Conservation (phyloP, 805 yeast species). For the Pichia thaimueangensis region DNA sequence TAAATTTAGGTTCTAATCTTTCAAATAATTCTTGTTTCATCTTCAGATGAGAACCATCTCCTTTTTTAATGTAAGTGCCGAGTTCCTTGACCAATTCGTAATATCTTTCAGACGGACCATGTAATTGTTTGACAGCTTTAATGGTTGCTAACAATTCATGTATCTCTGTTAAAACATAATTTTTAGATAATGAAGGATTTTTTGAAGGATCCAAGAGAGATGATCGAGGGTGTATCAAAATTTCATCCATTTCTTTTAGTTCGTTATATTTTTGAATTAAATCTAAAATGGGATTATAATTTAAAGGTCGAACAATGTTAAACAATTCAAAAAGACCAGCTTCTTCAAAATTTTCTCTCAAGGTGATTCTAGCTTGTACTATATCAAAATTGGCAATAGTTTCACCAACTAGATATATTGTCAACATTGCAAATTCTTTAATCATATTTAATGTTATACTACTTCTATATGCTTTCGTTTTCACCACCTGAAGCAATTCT, state of each 20-base stretch:
- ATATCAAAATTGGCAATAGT: conserved; percentile 40
- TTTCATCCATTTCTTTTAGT: conserved; percentile 44
- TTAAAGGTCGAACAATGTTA: conserved; percentile 43
- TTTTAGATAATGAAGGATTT: too few relatives aligned
- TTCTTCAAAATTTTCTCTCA: conserved; percentile 55
- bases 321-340: conserved; percentile 51
- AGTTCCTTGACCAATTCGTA: too few relatives aligned
- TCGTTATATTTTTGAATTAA: conserved; percentile 60
- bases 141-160: too few relatives aligned
- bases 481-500: conserved; percentile 6
- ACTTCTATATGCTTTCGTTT: not conserved
- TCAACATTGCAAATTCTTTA: conserved; percentile 60
- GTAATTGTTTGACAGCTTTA: too few relatives aligned
- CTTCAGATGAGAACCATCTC: too few relatives aligned
- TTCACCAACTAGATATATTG: conserved; percentile 65
- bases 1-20: not conserved
- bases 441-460: conserved; percentile 2
- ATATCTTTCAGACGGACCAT: too few relatives aligned
- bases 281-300: conserved; percentile 54
- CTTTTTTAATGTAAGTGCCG: too few relatives aligned
- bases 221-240: too few relatives aligned
- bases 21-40: not conserved
- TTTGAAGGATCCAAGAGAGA: too few relatives aligned
- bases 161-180: too few relatives aligned
- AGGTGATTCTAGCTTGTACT: conserved; percentile 39